Percentiles rank a stretch among this genome's conserved stretches.
phyloP scores from a whole-genome alignment of 176 grass and related monocot genomes.

The Puya raimondii region DNA sequence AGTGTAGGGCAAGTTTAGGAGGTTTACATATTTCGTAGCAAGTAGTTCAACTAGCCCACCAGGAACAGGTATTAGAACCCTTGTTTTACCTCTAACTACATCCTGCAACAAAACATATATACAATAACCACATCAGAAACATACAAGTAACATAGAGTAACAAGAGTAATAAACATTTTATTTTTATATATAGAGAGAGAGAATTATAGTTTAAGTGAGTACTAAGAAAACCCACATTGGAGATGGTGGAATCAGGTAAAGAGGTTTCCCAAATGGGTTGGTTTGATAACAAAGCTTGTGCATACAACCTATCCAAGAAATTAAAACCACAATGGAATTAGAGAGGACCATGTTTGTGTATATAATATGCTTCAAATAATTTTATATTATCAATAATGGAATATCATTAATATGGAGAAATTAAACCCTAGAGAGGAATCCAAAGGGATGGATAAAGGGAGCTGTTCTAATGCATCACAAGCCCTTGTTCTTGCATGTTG shows the following conservation, averaged over 20 bases:
- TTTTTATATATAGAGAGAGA: neutral
- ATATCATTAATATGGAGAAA: slow-evolving; percentile 7
- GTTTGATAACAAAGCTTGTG: slow-evolving; percentile 63
- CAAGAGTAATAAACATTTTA: no score
- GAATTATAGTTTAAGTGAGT: neutral
- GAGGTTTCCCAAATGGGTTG: slow-evolving; percentile 60
- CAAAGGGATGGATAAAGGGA: slow-evolving; percentile 54
- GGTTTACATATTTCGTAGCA: slow-evolving; percentile 50
- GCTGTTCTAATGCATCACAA: slow-evolving; percentile 31
- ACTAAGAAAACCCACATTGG: neutral
- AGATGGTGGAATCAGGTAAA: slow-evolving; percentile 21
- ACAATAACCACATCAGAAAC: neutral
- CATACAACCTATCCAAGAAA: slow-evolving; percentile 38
- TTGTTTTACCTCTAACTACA: slow-evolving; percentile 27
- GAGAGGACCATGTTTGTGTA: neutral
- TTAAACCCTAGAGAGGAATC: slow-evolving; percentile 52
- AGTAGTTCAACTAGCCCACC: slow-evolving; percentile 77
- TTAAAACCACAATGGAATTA: slow-evolving; percentile 8
- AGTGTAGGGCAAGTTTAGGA: slow-evolving; percentile 2
- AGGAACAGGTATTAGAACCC: slow-evolving; percentile 53
- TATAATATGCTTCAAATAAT: neutral
- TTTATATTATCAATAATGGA: neutral
- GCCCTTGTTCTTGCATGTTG: slow-evolving; percentile 19
- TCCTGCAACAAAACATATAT: slow-evolving; percentile 28
- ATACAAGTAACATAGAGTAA: no score